Base-by-base conservation (phyloP, 805 yeast genomes). In the Nakazawaea ambrosiae region DNA sequence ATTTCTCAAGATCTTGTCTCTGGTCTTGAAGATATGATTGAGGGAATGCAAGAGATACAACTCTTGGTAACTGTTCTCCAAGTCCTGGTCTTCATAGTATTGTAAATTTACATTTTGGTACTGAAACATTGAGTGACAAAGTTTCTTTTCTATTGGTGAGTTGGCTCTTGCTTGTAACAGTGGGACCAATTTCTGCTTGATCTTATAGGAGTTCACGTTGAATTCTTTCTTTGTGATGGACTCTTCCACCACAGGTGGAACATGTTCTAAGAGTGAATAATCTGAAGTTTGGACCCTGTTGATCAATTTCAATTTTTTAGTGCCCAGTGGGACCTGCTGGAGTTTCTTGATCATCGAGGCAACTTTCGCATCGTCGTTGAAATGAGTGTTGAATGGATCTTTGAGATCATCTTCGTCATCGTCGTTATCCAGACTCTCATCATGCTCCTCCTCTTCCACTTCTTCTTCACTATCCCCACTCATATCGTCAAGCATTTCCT, bases 21-120 rank as follows among this genome's bases (percentile, higher is more conserved):
- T 72, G 0, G 97, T 86, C 58, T 89, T 88, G 60, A 66, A 74
- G 23, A 92, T 61, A 56, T 90, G 98, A 50, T 92, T 90, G 38
- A 88, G 55, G 4, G 73, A 70, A 60, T 90, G 98, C 42, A 84
- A 52, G 0, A 69, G 54, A 57, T 84, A 84, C 25, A 84, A 55
- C 43, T 74, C 75, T 50, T 78, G 75, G 50, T 88, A 74, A 5
- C 41, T 47, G 2, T 36, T 24, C 26, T 46, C 47, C 4, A 57
- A 20, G 28, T 64, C 63, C 12, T 66, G 69, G 43, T 75, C 74
- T n/a, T 66, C 61, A 53, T 63, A 66, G 5, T 66, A 58, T 27
- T 69, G 85, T 43, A 68, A 73, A 14, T 77, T 60, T 2, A 89
- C 53, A 54, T 89, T 96, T 44, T 73, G 73, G 57, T 92, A 89